Base-by-base conservation (phyloP, 805 yeast genomes). In the Teunomyces funiuensis region DNA sequence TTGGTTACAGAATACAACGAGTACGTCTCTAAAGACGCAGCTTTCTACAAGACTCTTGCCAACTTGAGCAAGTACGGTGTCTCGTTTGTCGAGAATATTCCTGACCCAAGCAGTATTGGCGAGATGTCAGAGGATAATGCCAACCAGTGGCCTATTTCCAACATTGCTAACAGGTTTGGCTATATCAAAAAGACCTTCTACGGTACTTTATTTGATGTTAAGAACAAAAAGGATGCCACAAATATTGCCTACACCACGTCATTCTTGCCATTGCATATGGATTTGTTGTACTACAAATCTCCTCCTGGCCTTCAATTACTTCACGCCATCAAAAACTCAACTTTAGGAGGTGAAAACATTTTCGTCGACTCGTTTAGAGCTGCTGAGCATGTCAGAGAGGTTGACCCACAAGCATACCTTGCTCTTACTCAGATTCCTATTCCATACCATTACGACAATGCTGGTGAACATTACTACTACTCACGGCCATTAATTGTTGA, bases 231-330 rank as follows among this genome's bases (percentile, higher is more conserved):
- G 23, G 51, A 61, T 7, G 84, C 89, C 9, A 77, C 73, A 41
- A 83, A 85, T 50, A 81, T 85, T 38, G 90, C 90, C 4, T 78
- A 83, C 53, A 82, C 93, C 4, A 69, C 74, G 37, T 71, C 70
- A 6, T 76, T 76, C 50, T 69, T 86, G 29, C 89, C 89, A 2
- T 66, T 85, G 37, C 95, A 85, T 52, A 85, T 83, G 84, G 93
- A 86, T 54, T 68, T 85, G 18, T 69, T 81, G 34, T 85, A 85
- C 62, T 80, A 84, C 54, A 90, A 85, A 57, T 79, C 88, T 8
- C 90, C 90, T 2, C 95, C 95, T 1, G 91, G 91, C 0, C 63
- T 85, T 33, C 90, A 85, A 58, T 57, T 83, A 28, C 67, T 85
- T 33, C 93, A 85, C 51, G 72, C 77, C 40, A 72, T 80, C 27